Conservation (phyloP, 2,329 filamentous ascomycete species). For the Westerdykella ornata region DNA sequence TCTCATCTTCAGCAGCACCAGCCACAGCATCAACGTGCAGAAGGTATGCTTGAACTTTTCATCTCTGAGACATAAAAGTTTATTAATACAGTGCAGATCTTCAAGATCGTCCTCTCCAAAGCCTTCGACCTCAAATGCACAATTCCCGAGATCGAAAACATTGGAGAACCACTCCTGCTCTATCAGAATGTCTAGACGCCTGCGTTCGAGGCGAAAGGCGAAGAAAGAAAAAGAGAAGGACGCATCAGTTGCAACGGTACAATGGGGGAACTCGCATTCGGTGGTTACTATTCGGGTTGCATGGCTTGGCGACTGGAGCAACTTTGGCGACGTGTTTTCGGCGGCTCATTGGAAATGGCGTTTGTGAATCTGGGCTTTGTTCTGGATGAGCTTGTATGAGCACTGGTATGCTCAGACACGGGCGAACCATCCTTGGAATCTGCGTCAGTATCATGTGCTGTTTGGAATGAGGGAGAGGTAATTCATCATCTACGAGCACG, state of each 20-base stretch:
- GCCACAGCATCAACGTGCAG: conserved; percentile 98
- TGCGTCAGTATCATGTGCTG: not conserved
- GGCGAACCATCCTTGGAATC: not conserved
- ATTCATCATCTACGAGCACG: conserved; percentile 16
- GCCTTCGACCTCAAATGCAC: conserved; percentile 98
- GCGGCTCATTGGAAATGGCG: conserved; percentile 23
- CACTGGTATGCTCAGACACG: conserved; percentile 10
- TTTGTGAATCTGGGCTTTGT: conserved; percentile 9
- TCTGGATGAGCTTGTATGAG: conserved; percentile 9
- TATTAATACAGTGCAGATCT: conserved; percentile 61
- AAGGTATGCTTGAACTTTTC: conserved; percentile 57
- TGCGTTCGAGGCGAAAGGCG: conserved; percentile 8
- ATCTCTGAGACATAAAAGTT: too few relatives aligned
- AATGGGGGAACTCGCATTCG: conserved; percentile 34
- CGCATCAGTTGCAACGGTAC: conserved; percentile 21
- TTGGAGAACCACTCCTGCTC: conserved; percentile 88
- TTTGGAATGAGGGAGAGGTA: not conserved
- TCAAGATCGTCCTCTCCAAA: conserved; percentile 98
- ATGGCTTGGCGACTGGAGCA: conserved; percentile 37
- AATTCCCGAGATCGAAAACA: conserved; percentile 96
- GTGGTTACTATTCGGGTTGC: conserved; percentile 26
- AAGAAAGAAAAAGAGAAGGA: conserved; percentile 9
- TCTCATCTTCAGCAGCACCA: conserved; percentile 97
- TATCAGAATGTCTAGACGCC: conserved; percentile 52
- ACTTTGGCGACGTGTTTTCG: not conserved